phyloP scores from a whole-genome alignment of 805 yeast species.

The Zygotorulaspora sp. region DNA sequence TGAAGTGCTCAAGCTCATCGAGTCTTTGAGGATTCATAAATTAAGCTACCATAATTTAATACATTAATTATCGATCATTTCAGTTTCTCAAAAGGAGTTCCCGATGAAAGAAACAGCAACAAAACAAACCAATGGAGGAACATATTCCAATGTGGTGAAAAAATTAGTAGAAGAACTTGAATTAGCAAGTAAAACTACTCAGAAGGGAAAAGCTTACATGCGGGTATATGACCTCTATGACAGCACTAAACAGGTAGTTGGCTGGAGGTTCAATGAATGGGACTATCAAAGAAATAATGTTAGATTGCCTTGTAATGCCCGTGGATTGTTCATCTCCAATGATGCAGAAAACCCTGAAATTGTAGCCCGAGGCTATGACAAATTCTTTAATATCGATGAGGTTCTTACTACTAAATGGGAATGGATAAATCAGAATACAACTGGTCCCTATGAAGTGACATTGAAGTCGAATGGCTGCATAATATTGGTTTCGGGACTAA shows the following conservation, averaged over 20 bases:
- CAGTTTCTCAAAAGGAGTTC: too few relatives aligned
- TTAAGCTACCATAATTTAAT: too few relatives aligned
- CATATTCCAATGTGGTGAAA: slow-evolving; percentile 5
- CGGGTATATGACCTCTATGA: slow-evolving; percentile 28
- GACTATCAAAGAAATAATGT: slow-evolving; percentile 61
- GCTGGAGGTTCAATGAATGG: slow-evolving; percentile 91
- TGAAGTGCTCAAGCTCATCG: neutral
- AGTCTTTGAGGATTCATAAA: neutral
- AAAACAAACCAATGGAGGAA: neutral
- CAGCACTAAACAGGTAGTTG: slow-evolving; percentile 26
- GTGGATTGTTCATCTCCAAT: slow-evolving; percentile 69
- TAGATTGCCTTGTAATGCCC: slow-evolving; percentile 63
- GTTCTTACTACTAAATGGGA: slow-evolving; percentile 47
- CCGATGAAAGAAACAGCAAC: neutral
- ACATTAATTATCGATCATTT: too few relatives aligned
- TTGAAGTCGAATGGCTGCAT: slow-evolving; percentile 94
- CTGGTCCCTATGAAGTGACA: slow-evolving; percentile 77
- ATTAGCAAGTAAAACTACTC: slow-evolving; percentile 17
- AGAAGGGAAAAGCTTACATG: slow-evolving; percentile 36
- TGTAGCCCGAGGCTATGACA: slow-evolving; percentile 85
- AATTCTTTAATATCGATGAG: slow-evolving; percentile 83
- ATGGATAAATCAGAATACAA: slow-evolving; percentile 43
- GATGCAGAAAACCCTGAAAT: slow-evolving; percentile 40
- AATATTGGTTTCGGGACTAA: slow-evolving; percentile 71
- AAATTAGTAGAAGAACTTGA: slow-evolving; percentile 22